Base-by-base conservation (phyloP, 1,284 basidiomycete genomes). In the Coniophora puteana region DNA sequence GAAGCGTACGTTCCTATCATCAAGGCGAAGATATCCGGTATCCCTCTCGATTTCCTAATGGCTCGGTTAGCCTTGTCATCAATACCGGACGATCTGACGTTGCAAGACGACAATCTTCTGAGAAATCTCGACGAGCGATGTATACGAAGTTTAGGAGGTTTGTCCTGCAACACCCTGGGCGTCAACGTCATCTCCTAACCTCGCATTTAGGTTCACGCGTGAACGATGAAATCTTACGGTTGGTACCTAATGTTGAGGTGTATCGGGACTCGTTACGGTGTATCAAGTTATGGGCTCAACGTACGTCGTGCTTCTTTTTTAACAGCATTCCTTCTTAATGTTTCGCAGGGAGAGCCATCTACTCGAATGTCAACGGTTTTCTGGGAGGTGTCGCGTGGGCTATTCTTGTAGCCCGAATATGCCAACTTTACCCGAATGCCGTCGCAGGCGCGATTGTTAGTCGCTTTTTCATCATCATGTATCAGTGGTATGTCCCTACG, bases 381-480 rank as follows among this genome's bases (percentile, higher is more conserved):
- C 78, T 95, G 31, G 96, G 96, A 51, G 96, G 96, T 66, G 95
- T 99, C 4, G 95, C 94, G 16, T 99, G 96, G 96, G 93, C 94
- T 6, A 92, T 99, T 76, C 78, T 98, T 36, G 94, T 97, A 10
- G 96, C 96, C 35, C 84, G 96, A 59, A 94, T 99, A 76, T 99
- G 96, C 69, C 96, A 99, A 59, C 68, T 99, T 44, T 99, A 98
- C 62, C 96, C 96, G 23, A 96, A 89, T 53, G 93, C 93, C 22
- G 83, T 86, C 44, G 92, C 94, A 13, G 93, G 93, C 12, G 91
- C 91, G 2, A 94, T 99, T 55, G 92, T 99, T 54, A 93, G 91
- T 67, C 81, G 93, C 53, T 97, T 95, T 68, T 98, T 97, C 61
- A 91, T 93, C 45, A 94, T 98, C 54, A 89, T 94, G 80, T 89